Evolutionary conservation across 306 rosid species (phyloP).

Genomic region (Neltuma alba): DNA sequence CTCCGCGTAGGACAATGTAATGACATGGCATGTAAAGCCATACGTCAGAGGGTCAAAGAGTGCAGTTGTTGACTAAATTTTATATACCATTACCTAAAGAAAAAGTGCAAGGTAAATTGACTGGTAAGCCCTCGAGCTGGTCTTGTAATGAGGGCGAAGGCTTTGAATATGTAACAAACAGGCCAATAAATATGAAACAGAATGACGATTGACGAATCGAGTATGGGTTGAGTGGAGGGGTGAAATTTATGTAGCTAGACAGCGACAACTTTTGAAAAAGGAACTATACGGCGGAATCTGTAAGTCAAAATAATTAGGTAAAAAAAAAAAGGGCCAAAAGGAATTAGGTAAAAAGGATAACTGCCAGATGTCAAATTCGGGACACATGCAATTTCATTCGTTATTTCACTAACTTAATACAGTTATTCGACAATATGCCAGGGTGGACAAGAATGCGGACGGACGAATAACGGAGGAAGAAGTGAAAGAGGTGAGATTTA

Average conservation of each 20-base stretch:
- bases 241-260: conserved; percentile 10
- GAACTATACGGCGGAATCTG: background rate
- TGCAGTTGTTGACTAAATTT: background rate
- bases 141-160: background rate
- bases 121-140: background rate
- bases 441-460: conserved; percentile 95
- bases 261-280: conserved; percentile 30
- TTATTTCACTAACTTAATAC: background rate
- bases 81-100: background rate
- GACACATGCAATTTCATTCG: background rate
- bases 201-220: background rate
- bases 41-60: background rate
- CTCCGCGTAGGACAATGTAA: background rate
- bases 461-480: conserved; percentile 81
- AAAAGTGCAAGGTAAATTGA: background rate
- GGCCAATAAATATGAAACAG: background rate
- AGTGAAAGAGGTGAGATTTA: conserved; percentile 71
- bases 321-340: background rate
- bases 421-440: conserved; percentile 34
- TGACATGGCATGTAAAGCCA: background rate
- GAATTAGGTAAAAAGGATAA: background rate
- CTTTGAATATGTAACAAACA: background rate
- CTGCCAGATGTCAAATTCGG: conserved; percentile 2
- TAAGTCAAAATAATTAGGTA: conserved; percentile 19
- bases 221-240: background rate